A percentile compares a stretch with the other conserved stretches of the same genome.
Conservation (phyloP, 305 asterid species). For the Fraxinus paxiana region DNA sequence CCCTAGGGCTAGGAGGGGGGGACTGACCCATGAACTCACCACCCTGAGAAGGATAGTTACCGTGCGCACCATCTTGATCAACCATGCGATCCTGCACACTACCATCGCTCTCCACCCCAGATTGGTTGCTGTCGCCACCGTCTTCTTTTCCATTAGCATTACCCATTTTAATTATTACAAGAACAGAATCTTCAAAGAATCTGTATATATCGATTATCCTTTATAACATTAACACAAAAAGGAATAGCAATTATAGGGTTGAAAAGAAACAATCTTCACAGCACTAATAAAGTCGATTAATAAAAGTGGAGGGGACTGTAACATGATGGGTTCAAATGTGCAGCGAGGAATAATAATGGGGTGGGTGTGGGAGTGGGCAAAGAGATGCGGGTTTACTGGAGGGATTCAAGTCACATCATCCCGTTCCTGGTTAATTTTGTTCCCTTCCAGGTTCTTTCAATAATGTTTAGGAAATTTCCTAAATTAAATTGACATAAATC, state of each 20-base stretch:
- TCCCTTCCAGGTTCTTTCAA: neutral
- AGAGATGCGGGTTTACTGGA: neutral
- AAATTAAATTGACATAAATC: neutral
- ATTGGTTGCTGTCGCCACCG: conserved; percentile 35
- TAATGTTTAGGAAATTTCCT: conserved; percentile 3
- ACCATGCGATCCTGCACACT: conserved; percentile 29
- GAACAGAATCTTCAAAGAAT: neutral
- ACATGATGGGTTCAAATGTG: neutral
- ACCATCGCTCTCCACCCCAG: conserved; percentile 36
- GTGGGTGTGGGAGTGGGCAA: neutral
- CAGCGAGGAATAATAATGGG: neutral
- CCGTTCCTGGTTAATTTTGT: neutral
- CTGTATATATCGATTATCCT: neutral
- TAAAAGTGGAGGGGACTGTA: neutral
- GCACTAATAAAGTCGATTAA: neutral
- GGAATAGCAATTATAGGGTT: neutral
- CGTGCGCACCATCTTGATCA: conserved; percentile 32
- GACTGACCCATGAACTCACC: conserved; percentile 70
- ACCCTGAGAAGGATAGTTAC: conserved; percentile 12
- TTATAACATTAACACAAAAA: neutral
- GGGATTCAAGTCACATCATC: neutral
- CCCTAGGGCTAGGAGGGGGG: conserved; percentile 93
- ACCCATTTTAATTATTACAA: conserved; percentile 43
- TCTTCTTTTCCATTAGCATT: conserved; percentile 73
- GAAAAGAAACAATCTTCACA: neutral